phyloP scores from a whole-genome alignment of 441 rosid species.

The Flueggea neowawraea region DNA sequence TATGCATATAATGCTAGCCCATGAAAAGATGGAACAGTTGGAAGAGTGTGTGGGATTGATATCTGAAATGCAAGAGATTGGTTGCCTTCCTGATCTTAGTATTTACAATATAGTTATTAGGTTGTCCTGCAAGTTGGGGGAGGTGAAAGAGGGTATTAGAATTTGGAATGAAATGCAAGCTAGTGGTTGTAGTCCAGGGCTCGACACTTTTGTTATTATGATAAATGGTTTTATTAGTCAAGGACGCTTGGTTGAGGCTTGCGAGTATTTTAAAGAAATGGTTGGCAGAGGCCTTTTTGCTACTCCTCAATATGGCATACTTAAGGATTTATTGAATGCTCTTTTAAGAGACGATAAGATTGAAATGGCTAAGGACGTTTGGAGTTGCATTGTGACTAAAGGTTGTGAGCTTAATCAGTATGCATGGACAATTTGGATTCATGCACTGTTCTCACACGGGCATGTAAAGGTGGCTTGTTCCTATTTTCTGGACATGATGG shows the following conservation, averaged over 20 bases:
- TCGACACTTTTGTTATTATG: constrained; percentile 62
- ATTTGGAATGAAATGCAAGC: constrained; percentile 84
- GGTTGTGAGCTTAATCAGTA: constrained; percentile 65
- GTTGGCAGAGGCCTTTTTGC: constrained; percentile 61
- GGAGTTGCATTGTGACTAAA: constrained; percentile 60
- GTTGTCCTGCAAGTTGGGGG: constrained; percentile 73
- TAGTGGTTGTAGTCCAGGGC: constrained; percentile 61
- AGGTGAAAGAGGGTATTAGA: constrained; percentile 53
- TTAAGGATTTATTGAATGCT: constrained; percentile 58
- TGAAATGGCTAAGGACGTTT: constrained; percentile 72
- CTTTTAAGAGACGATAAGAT: constrained; percentile 65
- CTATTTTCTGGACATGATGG: constrained; percentile 89
- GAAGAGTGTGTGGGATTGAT: constrained; percentile 76
- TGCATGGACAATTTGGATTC: constrained; percentile 94
- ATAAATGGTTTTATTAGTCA: constrained; percentile 63
- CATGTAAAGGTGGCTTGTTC: constrained; percentile 80
- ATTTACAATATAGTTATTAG: constrained; percentile 68
- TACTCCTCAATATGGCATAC: constrained; percentile 56
- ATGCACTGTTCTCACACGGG: constrained; percentile 67
- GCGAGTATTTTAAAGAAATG: constrained; percentile 79
- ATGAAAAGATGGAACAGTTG: constrained; percentile 78
- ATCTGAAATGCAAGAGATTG: constrained; percentile 50
- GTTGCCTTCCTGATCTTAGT: constrained; percentile 55
- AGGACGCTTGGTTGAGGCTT: constrained; percentile 57
- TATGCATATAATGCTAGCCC: constrained; percentile 81